Evolutionary conservation across 225 moss, liverwort and hornwort species (phyloP).

Genomic region (Rhytidiadelphus loreus): DNA sequence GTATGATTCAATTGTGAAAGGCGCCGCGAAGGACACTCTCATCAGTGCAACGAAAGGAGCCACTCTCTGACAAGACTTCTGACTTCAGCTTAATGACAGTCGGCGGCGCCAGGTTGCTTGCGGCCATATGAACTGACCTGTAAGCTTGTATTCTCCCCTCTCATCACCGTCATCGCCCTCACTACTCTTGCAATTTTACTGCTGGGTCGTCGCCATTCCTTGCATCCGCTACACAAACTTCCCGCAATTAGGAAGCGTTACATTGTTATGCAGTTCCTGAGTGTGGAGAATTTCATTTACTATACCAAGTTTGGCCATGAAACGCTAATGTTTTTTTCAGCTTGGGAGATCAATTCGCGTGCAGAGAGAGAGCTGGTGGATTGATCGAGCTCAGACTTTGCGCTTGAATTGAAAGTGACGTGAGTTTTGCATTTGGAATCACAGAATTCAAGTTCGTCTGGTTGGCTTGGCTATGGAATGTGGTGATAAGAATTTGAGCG

Average conservation of each 20-base stretch:
- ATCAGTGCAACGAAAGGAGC: not conserved
- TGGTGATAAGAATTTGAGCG: not conserved
- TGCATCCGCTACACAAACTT: not conserved
- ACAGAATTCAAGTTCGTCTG: not conserved
- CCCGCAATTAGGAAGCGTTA: not conserved
- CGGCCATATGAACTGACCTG: not conserved
- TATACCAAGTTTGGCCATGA: not conserved
- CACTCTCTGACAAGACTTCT: not conserved
- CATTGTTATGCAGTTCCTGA: not conserved
- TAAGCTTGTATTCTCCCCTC: no score
- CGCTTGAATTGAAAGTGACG: not conserved
- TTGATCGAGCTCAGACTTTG: not conserved
- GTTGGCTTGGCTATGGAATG: not conserved
- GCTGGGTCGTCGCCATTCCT: not conserved
- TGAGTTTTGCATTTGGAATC: not conserved
- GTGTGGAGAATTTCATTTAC: not conserved
- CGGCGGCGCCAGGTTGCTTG: not conserved
- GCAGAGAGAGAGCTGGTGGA: not conserved
- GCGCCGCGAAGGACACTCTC: not conserved
- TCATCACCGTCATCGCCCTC: not conserved
- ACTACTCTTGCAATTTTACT: not conserved
- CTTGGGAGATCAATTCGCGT: not conserved
- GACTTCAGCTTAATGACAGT: not conserved
- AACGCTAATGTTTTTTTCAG: not conserved
- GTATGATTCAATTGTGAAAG: no score